phyloP scores from a whole-genome alignment of 2,329 filamentous ascomycete genomes.

The Exophiala viscosa region DNA sequence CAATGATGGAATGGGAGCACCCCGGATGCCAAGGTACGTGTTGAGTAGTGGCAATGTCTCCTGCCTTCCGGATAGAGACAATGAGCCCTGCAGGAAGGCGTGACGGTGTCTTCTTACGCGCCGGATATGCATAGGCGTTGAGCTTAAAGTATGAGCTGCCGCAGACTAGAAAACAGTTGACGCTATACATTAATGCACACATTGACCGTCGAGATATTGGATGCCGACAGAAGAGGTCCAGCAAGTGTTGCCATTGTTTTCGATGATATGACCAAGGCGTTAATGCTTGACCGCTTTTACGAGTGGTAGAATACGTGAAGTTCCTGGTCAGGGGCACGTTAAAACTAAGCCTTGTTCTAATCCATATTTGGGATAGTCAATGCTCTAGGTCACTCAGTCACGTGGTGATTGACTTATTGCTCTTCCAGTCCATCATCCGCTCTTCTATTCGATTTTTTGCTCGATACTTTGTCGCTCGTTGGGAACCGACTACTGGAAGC shows the following conservation, averaged over 20 bases:
- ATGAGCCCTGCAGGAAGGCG: not conserved
- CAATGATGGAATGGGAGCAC: no score
- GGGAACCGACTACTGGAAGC: not conserved
- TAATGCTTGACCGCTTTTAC: no score
- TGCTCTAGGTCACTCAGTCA: not conserved
- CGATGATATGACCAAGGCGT: no score
- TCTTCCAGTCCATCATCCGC: not conserved
- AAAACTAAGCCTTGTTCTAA: not conserved
- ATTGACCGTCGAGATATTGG: no score
- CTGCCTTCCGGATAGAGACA: not conserved
- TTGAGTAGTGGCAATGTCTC: not conserved
- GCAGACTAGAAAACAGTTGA: no score
- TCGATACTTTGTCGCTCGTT: no score
- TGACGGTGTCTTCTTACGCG: constrained; percentile 3
- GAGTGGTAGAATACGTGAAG: no score
- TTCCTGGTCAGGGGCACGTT: not conserved
- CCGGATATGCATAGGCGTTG: constrained; percentile 3
- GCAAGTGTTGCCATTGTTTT: no score
- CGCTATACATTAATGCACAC: no score
- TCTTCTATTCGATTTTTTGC: not conserved
- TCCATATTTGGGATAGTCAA: not conserved
- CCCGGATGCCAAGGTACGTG: no score
- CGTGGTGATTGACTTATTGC: not conserved
- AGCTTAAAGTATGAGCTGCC: not conserved
- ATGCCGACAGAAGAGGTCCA: no score